phyloP scores from a whole-genome alignment of 2,329 filamentous ascomycete species.

The Beauveria brongniartii region DNA sequence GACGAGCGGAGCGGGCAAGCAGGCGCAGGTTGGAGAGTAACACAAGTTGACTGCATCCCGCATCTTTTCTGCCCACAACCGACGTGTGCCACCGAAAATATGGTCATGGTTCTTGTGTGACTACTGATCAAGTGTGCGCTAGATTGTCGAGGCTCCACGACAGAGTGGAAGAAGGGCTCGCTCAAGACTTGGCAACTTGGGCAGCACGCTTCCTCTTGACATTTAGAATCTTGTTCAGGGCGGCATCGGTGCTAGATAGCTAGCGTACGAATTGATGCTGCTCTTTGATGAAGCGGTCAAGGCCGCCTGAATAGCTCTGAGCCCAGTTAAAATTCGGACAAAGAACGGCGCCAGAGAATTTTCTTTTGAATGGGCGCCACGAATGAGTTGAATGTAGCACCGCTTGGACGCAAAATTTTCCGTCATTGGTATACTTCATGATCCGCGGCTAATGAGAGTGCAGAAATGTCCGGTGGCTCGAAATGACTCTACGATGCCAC shows the following conservation, averaged over 20 bases:
- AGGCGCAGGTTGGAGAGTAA: neutral
- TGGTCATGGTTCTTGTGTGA: neutral
- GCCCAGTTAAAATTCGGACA: neutral
- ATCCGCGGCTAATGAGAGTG: neutral
- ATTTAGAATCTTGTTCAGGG: neutral
- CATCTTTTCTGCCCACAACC: neutral
- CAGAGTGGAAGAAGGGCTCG: neutral
- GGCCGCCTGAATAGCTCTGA: neutral
- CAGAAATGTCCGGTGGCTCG: neutral
- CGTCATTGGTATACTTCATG: neutral
- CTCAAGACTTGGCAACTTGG: neutral
- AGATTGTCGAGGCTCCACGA: neutral
- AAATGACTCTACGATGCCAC: neutral
- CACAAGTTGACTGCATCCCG: neutral
- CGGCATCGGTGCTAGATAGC: neutral
- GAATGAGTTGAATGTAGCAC: neutral
- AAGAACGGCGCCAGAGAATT: neutral
- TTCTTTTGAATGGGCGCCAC: neutral
- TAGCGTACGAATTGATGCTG: neutral
- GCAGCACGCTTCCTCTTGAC: too few relatives aligned
- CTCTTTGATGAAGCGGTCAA: slow-evolving; percentile 5
- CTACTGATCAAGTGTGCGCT: neutral
- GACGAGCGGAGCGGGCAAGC: neutral
- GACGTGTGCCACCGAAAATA: neutral
- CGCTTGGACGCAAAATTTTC: neutral